Evolutionary conservation across 176 grass and related monocot genomes (phyloP).

Genomic region (Luzula sylvatica): DNA sequence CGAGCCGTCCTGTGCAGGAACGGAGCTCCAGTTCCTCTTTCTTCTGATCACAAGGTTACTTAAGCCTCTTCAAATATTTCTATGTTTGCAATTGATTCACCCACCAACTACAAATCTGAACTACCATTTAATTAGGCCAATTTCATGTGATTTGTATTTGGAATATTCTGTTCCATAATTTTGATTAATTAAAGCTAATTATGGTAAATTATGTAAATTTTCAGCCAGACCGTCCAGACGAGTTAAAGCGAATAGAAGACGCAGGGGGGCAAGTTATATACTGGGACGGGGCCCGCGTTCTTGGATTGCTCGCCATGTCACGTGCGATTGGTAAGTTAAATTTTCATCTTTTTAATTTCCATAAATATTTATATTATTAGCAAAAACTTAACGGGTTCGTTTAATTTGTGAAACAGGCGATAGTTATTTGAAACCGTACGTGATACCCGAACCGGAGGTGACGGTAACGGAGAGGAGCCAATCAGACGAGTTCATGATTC

Average conservation of each 20-base stretch:
- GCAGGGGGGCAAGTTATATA: conserved; percentile 50
- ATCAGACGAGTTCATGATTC: conserved; percentile 26
- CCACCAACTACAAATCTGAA: neutral
- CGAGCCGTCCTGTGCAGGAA: conserved; percentile 43
- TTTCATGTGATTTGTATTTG: neutral
- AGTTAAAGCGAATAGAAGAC: conserved; percentile 43
- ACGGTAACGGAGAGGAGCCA: conserved; percentile 30
- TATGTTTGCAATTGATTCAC: neutral
- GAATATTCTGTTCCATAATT: neutral
- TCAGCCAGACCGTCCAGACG: conserved; percentile 62
- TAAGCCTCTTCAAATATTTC: neutral
- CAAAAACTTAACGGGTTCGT: neutral
- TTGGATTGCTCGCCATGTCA: conserved; percentile 69
- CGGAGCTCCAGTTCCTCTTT: conserved; percentile 44
- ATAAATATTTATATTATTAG: neutral
- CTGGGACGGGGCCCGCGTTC: conserved; percentile 62
- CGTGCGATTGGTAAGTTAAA: conserved; percentile 48
- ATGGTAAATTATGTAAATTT: neutral
- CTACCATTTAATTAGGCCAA: neutral
- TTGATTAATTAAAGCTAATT: neutral
- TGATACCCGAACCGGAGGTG: conserved; percentile 32
- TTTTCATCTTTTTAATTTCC: neutral
- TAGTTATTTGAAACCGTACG: conserved; percentile 31
- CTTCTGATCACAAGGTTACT: conserved; percentile 53
- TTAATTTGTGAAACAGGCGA: conserved; percentile 23